Evolutionary conservation across 495 filamentous ascomycete genomes (phyloP).

Genomic region (Tetracladium setigerum): DNA sequence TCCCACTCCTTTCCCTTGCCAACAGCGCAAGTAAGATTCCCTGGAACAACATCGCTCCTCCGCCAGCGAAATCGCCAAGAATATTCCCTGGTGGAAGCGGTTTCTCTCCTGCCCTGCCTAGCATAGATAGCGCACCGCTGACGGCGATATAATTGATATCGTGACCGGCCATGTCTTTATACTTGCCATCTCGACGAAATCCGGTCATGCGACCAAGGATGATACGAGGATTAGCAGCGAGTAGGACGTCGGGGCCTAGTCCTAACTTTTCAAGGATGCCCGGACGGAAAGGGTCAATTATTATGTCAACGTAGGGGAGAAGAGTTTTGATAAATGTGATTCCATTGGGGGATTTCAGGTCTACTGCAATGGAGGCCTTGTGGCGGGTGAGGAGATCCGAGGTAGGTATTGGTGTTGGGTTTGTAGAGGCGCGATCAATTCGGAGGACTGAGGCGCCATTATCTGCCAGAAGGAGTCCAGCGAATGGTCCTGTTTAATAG

Average conservation of each 20-base stretch:
- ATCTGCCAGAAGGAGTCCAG: conserved; percentile 81
- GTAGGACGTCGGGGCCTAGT: conserved; percentile 60
- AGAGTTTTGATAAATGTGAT: conserved; percentile 58
- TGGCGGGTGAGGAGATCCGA: conserved; percentile 66
- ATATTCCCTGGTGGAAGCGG: conserved; percentile 79
- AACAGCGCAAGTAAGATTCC: conserved; percentile 60
- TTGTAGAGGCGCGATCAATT: conserved; percentile 57
- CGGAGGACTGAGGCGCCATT: conserved; percentile 83
- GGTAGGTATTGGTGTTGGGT: conserved; percentile 33
- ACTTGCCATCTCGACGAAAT: conserved; percentile 79
- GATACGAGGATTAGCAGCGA: conserved; percentile 60
- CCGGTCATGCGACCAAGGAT: conserved; percentile 83
- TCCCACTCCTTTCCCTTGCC: conserved; percentile 47
- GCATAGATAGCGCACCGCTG: conserved; percentile 66
- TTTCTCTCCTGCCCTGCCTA: conserved; percentile 59
- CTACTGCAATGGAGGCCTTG: conserved; percentile 69
- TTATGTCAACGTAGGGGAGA: conserved; percentile 55
- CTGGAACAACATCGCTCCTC: conserved; percentile 69
- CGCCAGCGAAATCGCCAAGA: conserved; percentile 85
- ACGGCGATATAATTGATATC: conserved; percentile 97
- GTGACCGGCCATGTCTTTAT: conserved; percentile 86
- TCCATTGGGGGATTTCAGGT: conserved; percentile 62
- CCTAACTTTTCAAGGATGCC: conserved; percentile 80
- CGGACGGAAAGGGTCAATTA: conserved; percentile 91
- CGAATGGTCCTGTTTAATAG: conserved; percentile 63